Percentiles rank a stretch among this genome's conserved stretches.
These are phyloP conservation scores for Eugenia klotzschiana DNA, from an alignment of 441 rosid genomes.

Conservation along the genomic window DNA sequence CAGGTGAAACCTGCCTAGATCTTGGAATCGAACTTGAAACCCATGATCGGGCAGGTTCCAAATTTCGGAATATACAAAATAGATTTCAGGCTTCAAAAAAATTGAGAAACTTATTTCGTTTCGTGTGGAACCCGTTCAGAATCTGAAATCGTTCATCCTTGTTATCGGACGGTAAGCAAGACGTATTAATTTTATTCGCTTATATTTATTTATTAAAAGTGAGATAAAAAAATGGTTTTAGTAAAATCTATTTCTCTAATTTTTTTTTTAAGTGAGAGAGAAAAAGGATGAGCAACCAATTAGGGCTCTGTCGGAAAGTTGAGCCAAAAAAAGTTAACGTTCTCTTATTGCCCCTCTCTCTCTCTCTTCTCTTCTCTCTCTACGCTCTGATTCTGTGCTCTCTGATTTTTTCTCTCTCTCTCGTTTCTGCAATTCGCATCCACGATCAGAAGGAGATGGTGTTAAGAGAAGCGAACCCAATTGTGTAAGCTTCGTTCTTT, in stretches of 20 bases:
- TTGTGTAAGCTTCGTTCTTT: neutral
- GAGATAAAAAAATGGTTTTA: neutral
- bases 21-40: no score
- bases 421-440: neutral
- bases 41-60: no score
- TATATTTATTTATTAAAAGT: neutral
- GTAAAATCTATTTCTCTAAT: neutral
- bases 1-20: no score
- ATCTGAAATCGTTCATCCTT: no score
- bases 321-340: constrained; percentile 11
- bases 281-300: constrained; percentile 3
- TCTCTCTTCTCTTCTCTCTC: neutral
- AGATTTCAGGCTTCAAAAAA: no score
- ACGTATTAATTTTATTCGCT: no score
- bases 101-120: no score
- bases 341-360: neutral
- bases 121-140: no score
- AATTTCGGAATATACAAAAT: no score
- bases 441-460: neutral
- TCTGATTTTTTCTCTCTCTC: neutral
- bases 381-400: neutral
- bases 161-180: no score
- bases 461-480: neutral
- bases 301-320: constrained; percentile 24
- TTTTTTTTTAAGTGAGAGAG: constrained; percentile 1